Conservation (phyloP, 768 basidiomycete genomes). For the Lactarius akahatsu region DNA sequence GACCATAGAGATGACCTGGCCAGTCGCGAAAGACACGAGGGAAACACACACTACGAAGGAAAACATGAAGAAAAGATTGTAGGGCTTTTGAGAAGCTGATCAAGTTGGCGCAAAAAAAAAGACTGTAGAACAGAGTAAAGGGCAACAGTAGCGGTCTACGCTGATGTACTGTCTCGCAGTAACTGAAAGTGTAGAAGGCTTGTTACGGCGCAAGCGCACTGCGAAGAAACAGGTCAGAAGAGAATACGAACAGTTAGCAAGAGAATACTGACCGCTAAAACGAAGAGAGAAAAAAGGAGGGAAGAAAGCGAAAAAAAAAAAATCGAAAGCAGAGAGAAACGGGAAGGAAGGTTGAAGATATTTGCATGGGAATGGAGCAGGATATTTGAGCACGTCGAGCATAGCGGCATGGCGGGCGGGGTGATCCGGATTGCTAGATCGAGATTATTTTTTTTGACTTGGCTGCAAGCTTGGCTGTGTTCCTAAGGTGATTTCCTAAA, state of each 20-base stretch:
- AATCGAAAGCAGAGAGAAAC: background rate
- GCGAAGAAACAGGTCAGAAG: constrained; percentile 3
- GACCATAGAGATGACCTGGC: constrained; percentile 46
- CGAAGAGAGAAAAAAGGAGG: constrained; percentile 35
- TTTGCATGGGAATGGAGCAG: background rate
- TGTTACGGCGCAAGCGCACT: constrained; percentile 48
- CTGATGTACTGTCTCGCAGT: constrained; percentile 71
- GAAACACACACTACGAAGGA: constrained; percentile 59
- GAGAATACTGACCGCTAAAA: constrained; percentile 43
- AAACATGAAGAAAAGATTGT: constrained; percentile 52
- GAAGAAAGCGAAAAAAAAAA: constrained; percentile 9
- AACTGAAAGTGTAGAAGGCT: constrained; percentile 40
- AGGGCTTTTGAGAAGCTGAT: constrained; percentile 36
- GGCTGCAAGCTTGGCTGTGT: background rate
- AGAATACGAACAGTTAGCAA: constrained; percentile 3
- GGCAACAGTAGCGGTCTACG: constrained; percentile 65
- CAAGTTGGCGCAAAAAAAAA: constrained; percentile 37
- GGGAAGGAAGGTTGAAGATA: background rate
- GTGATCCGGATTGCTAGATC: background rate
- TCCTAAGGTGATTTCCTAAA: background rate
- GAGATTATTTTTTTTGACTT: background rate
- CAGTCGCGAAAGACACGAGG: constrained; percentile 55
- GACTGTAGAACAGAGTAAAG: constrained; percentile 42
- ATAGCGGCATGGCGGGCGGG: background rate
- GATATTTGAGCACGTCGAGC: background rate